phyloP scores from a whole-genome alignment of 768 basidiomycete species.

The Phylloporus rhodoxanthus region DNA sequence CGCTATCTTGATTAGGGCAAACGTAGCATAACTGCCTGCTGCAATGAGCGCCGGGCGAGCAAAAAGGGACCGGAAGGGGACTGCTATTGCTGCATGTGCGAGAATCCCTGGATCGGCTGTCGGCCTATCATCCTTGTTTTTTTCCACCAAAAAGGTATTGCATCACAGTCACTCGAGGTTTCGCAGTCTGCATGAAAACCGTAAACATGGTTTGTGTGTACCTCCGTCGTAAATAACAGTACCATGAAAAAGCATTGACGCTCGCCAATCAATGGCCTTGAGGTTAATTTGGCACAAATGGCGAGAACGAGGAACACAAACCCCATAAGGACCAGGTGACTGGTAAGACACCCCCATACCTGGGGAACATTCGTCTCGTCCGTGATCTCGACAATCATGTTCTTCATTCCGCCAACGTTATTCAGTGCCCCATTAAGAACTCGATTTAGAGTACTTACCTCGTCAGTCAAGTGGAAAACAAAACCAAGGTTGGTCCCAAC shows the following conservation, averaged over 20 bases:
- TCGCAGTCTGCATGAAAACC: conserved; percentile 10
- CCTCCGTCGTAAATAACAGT: conserved; percentile 52
- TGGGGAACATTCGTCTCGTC: conserved; percentile 27
- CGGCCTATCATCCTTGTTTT: not conserved
- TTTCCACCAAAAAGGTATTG: conserved; percentile 16
- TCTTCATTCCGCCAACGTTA: conserved; percentile 47
- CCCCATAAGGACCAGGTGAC: conserved; percentile 41
- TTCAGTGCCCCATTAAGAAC: conserved; percentile 44
- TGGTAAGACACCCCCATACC: conserved; percentile 59
- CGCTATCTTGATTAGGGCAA: conserved; percentile 60
- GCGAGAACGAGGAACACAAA: conserved; percentile 18
- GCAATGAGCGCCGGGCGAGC: conserved; percentile 49
- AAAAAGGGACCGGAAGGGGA: conserved; percentile 47
- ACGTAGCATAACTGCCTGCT: conserved; percentile 52
- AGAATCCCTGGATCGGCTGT: not conserved
- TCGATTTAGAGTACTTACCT: conserved; percentile 30
- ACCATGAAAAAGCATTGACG: conserved; percentile 45
- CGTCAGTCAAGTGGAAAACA: not conserved
- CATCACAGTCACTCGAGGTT: conserved; percentile 7
- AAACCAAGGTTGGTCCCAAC: conserved; percentile 20
- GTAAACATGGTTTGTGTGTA: conserved; percentile 10
- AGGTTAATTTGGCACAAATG: conserved; percentile 1
- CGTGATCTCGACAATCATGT: conserved; percentile 41
- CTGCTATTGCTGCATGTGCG: not conserved
- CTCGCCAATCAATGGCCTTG: conserved; percentile 67